Percentiles rank a stretch among this genome's conserved stretches.
phyloP scores from a whole-genome alignment of 73 alveolate genomes.

The Paramecium pentaurelia region DNA sequence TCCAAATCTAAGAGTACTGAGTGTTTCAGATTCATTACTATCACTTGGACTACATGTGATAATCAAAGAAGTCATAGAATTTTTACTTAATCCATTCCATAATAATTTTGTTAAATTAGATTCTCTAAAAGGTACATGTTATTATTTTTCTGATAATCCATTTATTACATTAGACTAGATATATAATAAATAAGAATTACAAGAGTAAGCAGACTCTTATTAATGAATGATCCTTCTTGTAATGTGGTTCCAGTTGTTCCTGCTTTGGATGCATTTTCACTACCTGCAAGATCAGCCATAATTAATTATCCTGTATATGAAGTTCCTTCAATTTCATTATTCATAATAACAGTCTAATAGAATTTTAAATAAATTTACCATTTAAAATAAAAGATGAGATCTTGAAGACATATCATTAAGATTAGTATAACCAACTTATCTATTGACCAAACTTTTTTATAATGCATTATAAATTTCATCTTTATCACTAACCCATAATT shows the following conservation, averaged over 20 bases:
- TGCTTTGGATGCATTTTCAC: slow-evolving; percentile 88
- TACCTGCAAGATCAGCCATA: slow-evolving; percentile 94
- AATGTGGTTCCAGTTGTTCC: slow-evolving; percentile 84
- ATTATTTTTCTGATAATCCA: slow-evolving; percentile 56
- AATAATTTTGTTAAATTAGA: slow-evolving; percentile 95
- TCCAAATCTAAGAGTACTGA: slow-evolving; percentile 93
- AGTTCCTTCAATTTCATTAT: slow-evolving; percentile 51
- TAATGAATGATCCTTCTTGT: slow-evolving; percentile 91
- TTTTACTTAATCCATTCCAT: slow-evolving; percentile 95
- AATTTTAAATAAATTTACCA: background rate
- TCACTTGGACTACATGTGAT: slow-evolving; percentile 83
- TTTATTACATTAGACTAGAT: slow-evolving; percentile 44
- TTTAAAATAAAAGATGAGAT: slow-evolving; percentile 77
- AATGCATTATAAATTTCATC: slow-evolving; percentile 79
- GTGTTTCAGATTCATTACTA: slow-evolving; percentile 88
- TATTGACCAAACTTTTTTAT: slow-evolving; percentile 79
- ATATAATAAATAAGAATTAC: background rate
- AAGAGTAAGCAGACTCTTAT: slow-evolving; percentile 78
- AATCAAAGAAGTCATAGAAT: slow-evolving; percentile 90
- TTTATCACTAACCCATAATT: slow-evolving; percentile 70
- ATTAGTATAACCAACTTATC: slow-evolving; percentile 78
- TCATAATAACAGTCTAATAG: slow-evolving; percentile 44
- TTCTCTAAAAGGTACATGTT: slow-evolving; percentile 82
- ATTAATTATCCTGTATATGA: slow-evolving; percentile 73
- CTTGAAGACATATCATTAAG: slow-evolving; percentile 93